phyloP scores from a whole-genome alignment of 1,139 yeast genomes.

The Diutina neorugosa region DNA sequence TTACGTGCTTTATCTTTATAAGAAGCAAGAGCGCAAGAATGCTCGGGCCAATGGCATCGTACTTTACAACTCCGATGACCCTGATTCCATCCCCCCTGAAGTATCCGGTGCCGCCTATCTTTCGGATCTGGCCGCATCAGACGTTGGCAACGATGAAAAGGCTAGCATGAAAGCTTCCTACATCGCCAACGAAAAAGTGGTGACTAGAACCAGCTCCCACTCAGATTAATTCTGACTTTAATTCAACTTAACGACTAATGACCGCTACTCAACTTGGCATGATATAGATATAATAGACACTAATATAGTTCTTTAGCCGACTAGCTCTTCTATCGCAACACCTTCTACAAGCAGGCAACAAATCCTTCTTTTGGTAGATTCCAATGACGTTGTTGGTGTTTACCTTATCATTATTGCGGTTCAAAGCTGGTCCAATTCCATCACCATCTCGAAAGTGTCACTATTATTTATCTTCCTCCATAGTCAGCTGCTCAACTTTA shows the following conservation, averaged over 20 bases:
- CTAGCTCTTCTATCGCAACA: no score
- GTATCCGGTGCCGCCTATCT: not conserved
- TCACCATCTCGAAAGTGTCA: no score
- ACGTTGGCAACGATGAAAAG: not conserved
- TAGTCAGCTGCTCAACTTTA: no score
- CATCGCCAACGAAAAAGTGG: not conserved
- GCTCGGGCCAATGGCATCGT: slow-evolving; percentile 44
- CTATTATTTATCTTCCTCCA: no score
- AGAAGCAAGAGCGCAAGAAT: slow-evolving; percentile 38
- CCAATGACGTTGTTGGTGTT: no score
- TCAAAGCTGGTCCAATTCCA: no score
- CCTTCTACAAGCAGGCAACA: no score
- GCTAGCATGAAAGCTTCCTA: not conserved
- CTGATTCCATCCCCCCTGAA: slow-evolving; percentile 5
- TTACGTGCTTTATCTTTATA: slow-evolving; percentile 43
- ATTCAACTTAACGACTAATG: not conserved
- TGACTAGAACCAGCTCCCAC: not conserved
- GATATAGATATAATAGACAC: not conserved
- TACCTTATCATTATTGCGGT: no score
- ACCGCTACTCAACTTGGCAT: not conserved
- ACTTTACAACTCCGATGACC: slow-evolving; percentile 26
- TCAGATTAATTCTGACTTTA: not conserved
- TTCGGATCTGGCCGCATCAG: not conserved
- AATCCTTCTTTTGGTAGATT: no score
- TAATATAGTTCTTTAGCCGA: no score